Conservation (phyloP, 305 asterid species). For the Ajuga reptans region DNA sequence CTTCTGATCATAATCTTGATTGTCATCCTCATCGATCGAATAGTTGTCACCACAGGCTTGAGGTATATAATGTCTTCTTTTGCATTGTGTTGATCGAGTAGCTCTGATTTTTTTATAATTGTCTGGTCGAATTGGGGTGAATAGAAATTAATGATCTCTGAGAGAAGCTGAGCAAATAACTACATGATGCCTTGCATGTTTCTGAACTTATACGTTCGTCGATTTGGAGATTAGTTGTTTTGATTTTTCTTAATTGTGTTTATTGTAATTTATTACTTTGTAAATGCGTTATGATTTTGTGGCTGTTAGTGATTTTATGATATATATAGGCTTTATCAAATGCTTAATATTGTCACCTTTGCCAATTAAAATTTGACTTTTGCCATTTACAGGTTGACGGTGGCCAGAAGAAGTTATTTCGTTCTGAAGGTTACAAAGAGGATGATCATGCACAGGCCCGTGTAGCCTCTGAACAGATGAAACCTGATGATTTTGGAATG, state of each 20-base stretch:
- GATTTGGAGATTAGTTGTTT: neutral
- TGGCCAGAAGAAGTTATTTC: conserved; percentile 27
- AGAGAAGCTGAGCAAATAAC: neutral
- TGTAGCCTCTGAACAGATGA: conserved; percentile 27
- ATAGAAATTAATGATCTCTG: no score
- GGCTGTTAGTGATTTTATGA: no score
- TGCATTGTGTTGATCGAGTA: neutral
- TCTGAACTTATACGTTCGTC: neutral
- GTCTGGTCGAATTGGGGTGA: neutral
- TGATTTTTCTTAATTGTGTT: neutral
- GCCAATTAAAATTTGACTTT: neutral
- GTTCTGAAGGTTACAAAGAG: conserved; percentile 31
- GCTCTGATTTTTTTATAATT: neutral
- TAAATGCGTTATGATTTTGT: no score
- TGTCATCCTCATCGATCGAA: conserved; percentile 24
- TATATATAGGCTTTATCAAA: neutral
- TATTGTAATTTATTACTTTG: neutral
- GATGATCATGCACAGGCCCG: conserved; percentile 25
- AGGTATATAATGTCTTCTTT: conserved; percentile 35
- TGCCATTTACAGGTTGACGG: conserved; percentile 31
- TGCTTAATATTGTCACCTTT: neutral
- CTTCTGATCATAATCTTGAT: conserved; percentile 24
- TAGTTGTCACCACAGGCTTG: conserved; percentile 22
- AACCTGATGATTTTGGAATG: conserved; percentile 38
- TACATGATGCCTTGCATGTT: neutral